These are phyloP conservation scores for Stellera chamaejasme DNA, from an alignment of 345 rosid species.

Conservation along the genomic window DNA sequence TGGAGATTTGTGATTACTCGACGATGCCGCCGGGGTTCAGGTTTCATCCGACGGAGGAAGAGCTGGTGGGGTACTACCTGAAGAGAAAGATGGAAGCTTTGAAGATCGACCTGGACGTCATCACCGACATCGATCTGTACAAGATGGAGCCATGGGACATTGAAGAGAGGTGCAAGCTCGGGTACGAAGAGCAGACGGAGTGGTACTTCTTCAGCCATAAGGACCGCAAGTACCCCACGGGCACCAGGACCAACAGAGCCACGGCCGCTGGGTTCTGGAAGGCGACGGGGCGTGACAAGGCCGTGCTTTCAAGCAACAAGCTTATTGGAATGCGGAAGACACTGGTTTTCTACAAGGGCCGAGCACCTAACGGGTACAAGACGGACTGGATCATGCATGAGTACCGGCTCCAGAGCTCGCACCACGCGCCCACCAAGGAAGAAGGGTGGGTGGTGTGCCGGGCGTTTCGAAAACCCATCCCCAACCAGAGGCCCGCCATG, in stretches of 20 bases:
- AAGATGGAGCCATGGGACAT: slow-evolving; percentile 98
- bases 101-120: slow-evolving; percentile 76
- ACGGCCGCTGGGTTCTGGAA: slow-evolving; percentile 95
- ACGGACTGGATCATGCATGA: slow-evolving; percentile 98
- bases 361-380: slow-evolving; percentile 90
- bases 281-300: slow-evolving; percentile 95
- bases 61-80: slow-evolving; percentile 93
- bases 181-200: slow-evolving; percentile 75
- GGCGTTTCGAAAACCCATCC: slow-evolving; percentile 80
- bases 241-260: slow-evolving; percentile 86
- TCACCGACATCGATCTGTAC: slow-evolving; percentile 83
- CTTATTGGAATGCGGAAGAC: slow-evolving; percentile 95
- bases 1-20: too few species aligned
- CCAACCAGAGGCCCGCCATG: slow-evolving; percentile 59
- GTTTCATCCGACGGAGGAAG: slow-evolving; percentile 97
- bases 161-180: slow-evolving; percentile 71
- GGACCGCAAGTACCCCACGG: slow-evolving; percentile 94
- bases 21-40: slow-evolving; percentile 87
- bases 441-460: slow-evolving; percentile 98
- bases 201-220: slow-evolving; percentile 99
- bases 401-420: slow-evolving; percentile 73
- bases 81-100: slow-evolving; percentile 62
- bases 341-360: slow-evolving; percentile 82
- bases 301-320: slow-evolving; percentile 64
- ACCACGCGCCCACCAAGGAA: slow-evolving; percentile 61